A percentile compares a stretch with the other conserved stretches of the same genome.
phyloP scores from a whole-genome alignment of 768 basidiomycete genomes.

The Myochromella boudieri region DNA sequence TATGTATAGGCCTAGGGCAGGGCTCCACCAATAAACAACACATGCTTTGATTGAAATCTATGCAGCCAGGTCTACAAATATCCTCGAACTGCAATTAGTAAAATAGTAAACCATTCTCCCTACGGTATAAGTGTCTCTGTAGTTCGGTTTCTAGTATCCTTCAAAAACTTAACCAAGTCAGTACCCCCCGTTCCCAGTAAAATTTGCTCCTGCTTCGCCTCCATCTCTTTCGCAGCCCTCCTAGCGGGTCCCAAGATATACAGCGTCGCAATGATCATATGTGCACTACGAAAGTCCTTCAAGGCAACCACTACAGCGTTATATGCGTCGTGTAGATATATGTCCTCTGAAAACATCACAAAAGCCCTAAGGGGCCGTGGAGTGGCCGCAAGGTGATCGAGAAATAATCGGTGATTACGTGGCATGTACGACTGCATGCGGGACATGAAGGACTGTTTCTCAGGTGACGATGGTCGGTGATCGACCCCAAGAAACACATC shows the following conservation, averaged over 20 bases:
- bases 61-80: no score
- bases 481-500: conserved; percentile 75
- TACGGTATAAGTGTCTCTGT: conserved; percentile 33
- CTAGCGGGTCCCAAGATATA: conserved; percentile 78
- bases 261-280: conserved; percentile 70
- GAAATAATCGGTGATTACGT: conserved; percentile 73
- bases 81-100: no score
- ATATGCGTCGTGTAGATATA: conserved; percentile 50
- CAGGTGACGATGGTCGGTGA: conserved; percentile 31
- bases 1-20: no score
- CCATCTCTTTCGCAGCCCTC: conserved; percentile 24
- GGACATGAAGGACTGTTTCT: conserved; percentile 50
- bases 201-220: conserved; percentile 11
- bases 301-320: conserved; percentile 64
- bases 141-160: conserved; percentile 69
- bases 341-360: conserved; percentile 32
- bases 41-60: no score
- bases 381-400: conserved; percentile 60
- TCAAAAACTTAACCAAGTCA: conserved; percentile 73
- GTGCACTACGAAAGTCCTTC: conserved; percentile 73
- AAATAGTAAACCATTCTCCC: no score
- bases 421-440: conserved; percentile 87
- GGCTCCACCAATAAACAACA: no score
- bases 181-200: conserved; percentile 80
- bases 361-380: conserved; percentile 62